Base-by-base conservation (phyloP, 352 stramenopile species). In the Globisporangium cylindrosporum region DNA sequence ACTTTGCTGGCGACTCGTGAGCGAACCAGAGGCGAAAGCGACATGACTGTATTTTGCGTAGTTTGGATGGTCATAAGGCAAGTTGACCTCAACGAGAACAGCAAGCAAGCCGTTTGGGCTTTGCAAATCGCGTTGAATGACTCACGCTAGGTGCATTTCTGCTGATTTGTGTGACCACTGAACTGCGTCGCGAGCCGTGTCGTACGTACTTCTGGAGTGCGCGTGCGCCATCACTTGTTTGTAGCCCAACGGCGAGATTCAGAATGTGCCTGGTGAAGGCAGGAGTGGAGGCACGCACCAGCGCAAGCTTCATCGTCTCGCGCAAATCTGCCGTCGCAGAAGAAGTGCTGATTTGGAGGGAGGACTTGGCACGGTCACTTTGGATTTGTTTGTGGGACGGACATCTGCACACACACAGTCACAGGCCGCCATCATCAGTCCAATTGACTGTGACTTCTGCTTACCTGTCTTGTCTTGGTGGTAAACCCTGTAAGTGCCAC, bases 1-100 rank as follows among this genome's bases (percentile, higher is more conserved):
- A 77, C 18, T 88, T 88, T 62, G 75, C 70, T 7, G 80, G 80
- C n/a, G 80, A 88, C 43, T 86, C 80, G 61, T 88, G 61, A 78
- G 29, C 24, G 27, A n/a, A n/a, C 7, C 5, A 48, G 18, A 48
- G 38, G 12, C 12, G 14, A 7, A 20, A 20, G 38, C 4, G 4
- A 48, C 12, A 18, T 48, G 3, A 7, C 41, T 49, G 41, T 22
- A 5, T 46, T 12, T 46, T 25, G 18, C 46, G 2, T 48, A 46
- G n/a, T 34, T 6, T 34, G 43, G 46, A 57, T 24, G 25, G 18
- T 57, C 15, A 49, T 18, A 49, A 18, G 15, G 12, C 15, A 49
- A n/a, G 41, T 9, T 49, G 15, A 49, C 41, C 20, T 49, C 15
- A 49, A n/a, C 5, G 41, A 49, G 41, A 49, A 48, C 12, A 18